Base-by-base conservation (phyloP, 805 yeast genomes). In the Wickerhamiella azyma region DNA sequence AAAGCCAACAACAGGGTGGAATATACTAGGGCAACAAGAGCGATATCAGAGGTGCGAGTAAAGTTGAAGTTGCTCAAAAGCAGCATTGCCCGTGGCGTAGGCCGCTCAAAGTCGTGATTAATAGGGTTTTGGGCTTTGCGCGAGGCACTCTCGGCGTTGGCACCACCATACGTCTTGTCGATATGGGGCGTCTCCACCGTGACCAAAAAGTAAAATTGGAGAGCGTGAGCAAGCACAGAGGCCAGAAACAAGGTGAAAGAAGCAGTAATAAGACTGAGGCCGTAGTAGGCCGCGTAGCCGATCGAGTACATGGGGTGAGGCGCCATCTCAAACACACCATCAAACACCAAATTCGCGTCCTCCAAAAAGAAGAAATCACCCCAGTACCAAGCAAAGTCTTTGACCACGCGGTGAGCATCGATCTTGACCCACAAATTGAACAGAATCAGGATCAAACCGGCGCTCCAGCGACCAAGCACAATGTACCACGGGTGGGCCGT, bases 381-480 rank as follows among this genome's bases (percentile, higher is more conserved):
- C 94, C 94, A 84, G 62, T 84, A 84, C 94, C 94, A 84, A 9
- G 94, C 94, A 59, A 78, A 84, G 59, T 84, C 94, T 60, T 84
- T 83, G 49, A 84, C 86, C 16, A 84, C 86, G 53, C 86, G 72
- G 60, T 84, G 94, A 29, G 94, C 94, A 60, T 85, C 88, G 19
- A 83, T 65, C 60, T 84, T 84, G 40, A 84, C 94, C 86, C 92
- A 81, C 26, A 81, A 67, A 58, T 84, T 84, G 66, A 85, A 81
- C 16, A 81, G 49, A 50, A 83, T 76, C 54, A 84, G 69, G 5
- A 65, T 51, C 1, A 69, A 54, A n/a, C 94, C 94, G 13, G 77
- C 62, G 1, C 65, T 45, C 58, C 82, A 65, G 55, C 86, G 70
- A 32, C 67, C 30, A 66, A 73, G 46, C 64, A 69, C 57, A 38